Conservation (phyloP, 306 rosid species). For the Vigna mungo region DNA sequence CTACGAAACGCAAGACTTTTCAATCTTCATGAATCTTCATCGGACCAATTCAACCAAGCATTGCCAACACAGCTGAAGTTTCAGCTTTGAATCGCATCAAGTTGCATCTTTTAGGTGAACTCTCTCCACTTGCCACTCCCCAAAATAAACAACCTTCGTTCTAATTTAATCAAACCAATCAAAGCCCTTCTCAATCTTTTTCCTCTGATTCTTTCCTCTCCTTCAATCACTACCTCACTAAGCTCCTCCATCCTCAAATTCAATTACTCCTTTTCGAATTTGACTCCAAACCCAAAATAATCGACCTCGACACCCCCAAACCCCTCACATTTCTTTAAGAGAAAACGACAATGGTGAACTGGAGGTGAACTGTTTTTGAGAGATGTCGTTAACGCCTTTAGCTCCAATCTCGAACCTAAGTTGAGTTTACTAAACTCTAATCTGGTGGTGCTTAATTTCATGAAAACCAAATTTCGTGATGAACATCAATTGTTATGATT, state of each 20-base stretch:
- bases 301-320: conserved; percentile 48
- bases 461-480: no score
- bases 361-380: conserved; percentile 41
- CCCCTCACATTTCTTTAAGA: conserved; percentile 15
- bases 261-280: conserved; percentile 45
- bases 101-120: conserved; percentile 71
- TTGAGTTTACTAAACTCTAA: no score
- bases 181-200: conserved; percentile 29
- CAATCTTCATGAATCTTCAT: no score
- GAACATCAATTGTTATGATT: no score
- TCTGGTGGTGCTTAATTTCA: no score
- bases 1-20: no score
- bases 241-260: conserved; percentile 15
- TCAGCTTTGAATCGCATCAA: conserved; percentile 65
- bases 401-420: no score
- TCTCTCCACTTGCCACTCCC: conserved; percentile 54
- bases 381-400: conserved; percentile 73
- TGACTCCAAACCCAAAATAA: conserved; percentile 49
- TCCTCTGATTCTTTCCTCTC: conserved; percentile 37
- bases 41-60: background rate
- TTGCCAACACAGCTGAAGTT: conserved; percentile 57
- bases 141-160: conserved; percentile 15
- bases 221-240: conserved; percentile 44
- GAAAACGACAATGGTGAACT: conserved; percentile 42
- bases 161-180: background rate